Evolutionary conservation across 257 asterid species (phyloP), one percentile per base, ranked within the genome.

Genomic region (Solanum chiquidenum): DNA sequence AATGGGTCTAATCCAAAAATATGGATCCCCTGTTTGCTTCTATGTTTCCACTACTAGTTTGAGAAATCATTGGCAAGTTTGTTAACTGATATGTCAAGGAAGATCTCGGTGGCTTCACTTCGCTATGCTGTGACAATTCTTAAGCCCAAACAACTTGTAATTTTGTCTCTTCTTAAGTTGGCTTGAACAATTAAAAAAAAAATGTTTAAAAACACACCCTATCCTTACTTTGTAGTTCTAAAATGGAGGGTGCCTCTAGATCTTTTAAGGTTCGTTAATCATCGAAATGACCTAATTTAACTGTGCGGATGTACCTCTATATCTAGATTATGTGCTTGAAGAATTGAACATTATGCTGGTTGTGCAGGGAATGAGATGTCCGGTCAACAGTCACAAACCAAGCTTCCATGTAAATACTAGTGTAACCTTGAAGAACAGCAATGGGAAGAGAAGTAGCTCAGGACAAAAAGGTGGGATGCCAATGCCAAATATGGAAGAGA

Each of bases 321-420:
- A 79, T 79, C 85, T 46, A 46, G 18, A 80, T 44, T 27, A 25
- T 80, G 83, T 76, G 83, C 83, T 38, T 23, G 58, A 38, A 76
- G 11, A 38, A 82, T 27, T 37, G 82, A 40, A 29, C 85, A 20
- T 66, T 72, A 73, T 66, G 62, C 87, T 68, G 86, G 72, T 44
- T 38, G 18, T 86, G 87, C 88, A 97, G 99, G 99, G 98, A 86
- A 93, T 97, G 99, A 94, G 98, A 88, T 95, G 98, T 82, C 93
- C 94, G 1, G 98, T 84, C 37, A 96, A 95, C 88, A 92, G 96
- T 62, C 99, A 97, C 96, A 97, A 94, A 91, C 95, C 99, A 3
- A 91, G 94, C 89, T 97, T 97, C 92, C 99, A 96, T 23, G 97
- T 96, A 18, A 97, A 96, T 93, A 89, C 99, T 5, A 94, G 91